Evolutionary conservation across 1,139 yeast species (phyloP).

Genomic region (Suhomyces chickasaworum): DNA sequence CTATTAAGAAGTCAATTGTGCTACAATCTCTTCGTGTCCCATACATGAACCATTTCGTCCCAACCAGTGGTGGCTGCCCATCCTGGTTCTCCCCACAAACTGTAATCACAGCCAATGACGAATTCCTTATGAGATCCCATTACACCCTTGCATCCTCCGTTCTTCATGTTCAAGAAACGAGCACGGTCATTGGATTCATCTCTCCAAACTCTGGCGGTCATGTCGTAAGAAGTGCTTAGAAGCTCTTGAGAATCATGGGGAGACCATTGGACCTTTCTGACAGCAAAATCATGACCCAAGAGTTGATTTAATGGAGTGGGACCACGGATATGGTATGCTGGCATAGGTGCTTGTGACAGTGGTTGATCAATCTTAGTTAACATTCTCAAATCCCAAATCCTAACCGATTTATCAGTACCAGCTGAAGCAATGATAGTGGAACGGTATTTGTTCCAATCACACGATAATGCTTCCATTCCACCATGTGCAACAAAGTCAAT

Average conservation of each 20-base stretch:
- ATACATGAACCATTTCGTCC: conserved; percentile 94
- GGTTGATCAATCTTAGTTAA: conserved; percentile 46
- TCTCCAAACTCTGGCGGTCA: conserved; percentile 87
- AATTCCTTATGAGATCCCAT: conserved; percentile 81
- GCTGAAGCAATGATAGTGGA: conserved; percentile 79
- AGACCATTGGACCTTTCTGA: conserved; percentile 81
- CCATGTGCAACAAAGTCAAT: conserved; percentile 69
- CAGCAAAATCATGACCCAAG: conserved; percentile 87
- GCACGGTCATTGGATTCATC: conserved; percentile 63
- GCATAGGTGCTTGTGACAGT: conserved; percentile 39
- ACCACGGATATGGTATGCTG: conserved; percentile 50
- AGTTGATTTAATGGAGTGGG: conserved; percentile 78
- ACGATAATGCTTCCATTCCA: conserved; percentile 76
- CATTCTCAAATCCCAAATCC: conserved; percentile 88
- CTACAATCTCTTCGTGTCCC: conserved; percentile 62
- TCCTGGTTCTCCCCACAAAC: conserved; percentile 95
- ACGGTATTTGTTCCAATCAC: conserved; percentile 91
- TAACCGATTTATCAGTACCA: conserved; percentile 82
- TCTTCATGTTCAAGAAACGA: conserved; percentile 40
- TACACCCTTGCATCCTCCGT: conserved; percentile 52
- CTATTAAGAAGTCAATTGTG: neutral
- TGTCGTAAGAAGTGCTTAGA: conserved; percentile 83
- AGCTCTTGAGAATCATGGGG: conserved; percentile 79
- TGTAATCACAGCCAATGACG: conserved; percentile 94
- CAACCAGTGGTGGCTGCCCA: conserved; percentile 95